Conservation (phyloP, 73 alveolate genomes). For the Stentor roeselii region DNA sequence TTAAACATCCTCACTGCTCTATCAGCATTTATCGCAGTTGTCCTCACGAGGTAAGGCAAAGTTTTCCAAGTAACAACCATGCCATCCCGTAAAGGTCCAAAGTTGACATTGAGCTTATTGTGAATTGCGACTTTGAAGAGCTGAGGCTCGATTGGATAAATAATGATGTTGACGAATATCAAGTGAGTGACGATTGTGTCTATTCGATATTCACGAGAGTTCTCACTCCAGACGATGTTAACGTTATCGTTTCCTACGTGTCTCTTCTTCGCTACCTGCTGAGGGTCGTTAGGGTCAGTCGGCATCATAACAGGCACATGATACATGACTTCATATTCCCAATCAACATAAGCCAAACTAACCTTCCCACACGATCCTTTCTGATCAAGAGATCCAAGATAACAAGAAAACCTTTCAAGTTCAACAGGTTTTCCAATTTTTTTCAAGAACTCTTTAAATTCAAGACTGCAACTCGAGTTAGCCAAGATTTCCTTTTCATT, state of each 20-base stretch:
- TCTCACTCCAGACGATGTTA: slow-evolving; percentile 17
- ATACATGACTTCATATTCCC: slow-evolving; percentile 10
- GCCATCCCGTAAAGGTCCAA: slow-evolving; percentile 30
- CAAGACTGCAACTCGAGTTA: neutral
- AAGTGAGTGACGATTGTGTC: slow-evolving; percentile 20
- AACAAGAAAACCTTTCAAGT: neutral
- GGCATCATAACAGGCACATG: slow-evolving; percentile 26
- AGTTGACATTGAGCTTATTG: neutral
- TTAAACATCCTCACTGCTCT: neutral
- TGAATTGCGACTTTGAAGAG: neutral
- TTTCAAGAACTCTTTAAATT: neutral
- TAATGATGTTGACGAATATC: neutral
- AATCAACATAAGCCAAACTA: slow-evolving; percentile 9
- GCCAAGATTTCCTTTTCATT: slow-evolving; percentile 23
- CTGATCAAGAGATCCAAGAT: slow-evolving; percentile 25
- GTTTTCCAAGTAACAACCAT: slow-evolving; percentile 13
- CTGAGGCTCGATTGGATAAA: neutral
- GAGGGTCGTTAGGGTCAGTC: neutral
- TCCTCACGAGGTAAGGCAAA: neutral
- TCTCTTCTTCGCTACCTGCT: slow-evolving; percentile 27
- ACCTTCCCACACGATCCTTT: slow-evolving; percentile 12
- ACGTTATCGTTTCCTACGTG: slow-evolving; percentile 30
- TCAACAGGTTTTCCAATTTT: slow-evolving; percentile 18
- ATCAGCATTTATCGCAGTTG: slow-evolving; percentile 16
- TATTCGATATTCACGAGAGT: slow-evolving; percentile 8